Percentiles rank a stretch among this genome's conserved stretches.
Conservation (phyloP, 106 monocot species). For the Triglochin maritima region DNA sequence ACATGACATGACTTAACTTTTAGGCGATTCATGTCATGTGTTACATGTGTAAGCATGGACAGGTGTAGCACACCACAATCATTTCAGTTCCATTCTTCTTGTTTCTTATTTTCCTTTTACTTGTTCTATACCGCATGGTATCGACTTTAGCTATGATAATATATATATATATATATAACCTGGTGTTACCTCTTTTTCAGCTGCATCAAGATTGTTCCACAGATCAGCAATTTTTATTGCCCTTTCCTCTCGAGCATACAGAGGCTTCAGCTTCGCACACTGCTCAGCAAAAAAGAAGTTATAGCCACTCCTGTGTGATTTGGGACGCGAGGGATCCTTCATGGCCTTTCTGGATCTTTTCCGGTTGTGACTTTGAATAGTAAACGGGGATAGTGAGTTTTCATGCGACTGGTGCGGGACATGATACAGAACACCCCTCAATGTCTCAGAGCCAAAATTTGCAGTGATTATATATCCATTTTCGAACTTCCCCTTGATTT, state of each 20-base stretch:
- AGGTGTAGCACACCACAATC: no score
- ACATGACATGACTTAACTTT: no score
- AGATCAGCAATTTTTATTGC: conserved; percentile 69
- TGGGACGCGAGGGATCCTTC: conserved; percentile 78
- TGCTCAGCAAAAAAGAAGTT: conserved; percentile 98
- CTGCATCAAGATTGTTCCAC: conserved; percentile 61
- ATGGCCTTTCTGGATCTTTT: conserved; percentile 13
- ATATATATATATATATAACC: no score
- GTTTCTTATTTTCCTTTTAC: no score
- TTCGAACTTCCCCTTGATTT: conserved; percentile 86
- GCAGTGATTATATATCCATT: conserved; percentile 78
- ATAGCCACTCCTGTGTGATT: conserved; percentile 88
- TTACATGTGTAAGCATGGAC: no score
- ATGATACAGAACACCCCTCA: conserved; percentile 64
- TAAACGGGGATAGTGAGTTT: neutral
- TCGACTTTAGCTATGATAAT: no score
- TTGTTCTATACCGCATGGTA: no score
- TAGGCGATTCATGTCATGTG: no score
- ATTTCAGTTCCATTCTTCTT: no score
- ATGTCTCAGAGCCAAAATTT: conserved; percentile 35
- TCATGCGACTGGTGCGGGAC: conserved; percentile 9
- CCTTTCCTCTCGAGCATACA: conserved; percentile 55
- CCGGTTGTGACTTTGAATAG: neutral
- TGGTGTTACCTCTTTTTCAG: conserved; percentile 42
- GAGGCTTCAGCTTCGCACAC: conserved; percentile 60